Conservation (phyloP, 2,329 filamentous ascomycete genomes). For the Fusarium chaquense region DNA sequence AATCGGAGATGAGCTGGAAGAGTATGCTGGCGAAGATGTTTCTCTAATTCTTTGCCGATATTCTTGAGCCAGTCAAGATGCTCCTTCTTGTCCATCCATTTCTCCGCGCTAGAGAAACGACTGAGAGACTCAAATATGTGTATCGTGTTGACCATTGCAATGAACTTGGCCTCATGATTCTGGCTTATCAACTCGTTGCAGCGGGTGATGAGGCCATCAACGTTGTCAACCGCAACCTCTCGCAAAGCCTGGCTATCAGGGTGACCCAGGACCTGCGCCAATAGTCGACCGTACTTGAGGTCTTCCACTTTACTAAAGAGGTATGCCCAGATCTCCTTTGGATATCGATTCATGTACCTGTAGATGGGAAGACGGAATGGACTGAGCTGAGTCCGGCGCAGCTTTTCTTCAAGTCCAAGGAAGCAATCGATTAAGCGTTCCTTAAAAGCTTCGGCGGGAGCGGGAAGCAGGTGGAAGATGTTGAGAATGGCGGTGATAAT, state of each 20-base stretch:
- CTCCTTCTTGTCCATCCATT: conserved; percentile 79
- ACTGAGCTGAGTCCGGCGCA: conserved; percentile 88
- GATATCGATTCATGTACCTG: conserved; percentile 93
- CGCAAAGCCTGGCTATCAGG: conserved; percentile 80
- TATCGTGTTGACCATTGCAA: conserved; percentile 86
- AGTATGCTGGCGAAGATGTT: conserved; percentile 75
- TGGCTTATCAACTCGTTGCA: conserved; percentile 73
- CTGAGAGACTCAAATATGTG: conserved; percentile 85
- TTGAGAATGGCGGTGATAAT: conserved; percentile 95
- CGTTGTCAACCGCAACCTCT: conserved; percentile 78
- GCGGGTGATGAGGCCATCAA: conserved; percentile 76
- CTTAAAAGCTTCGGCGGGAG: conserved; percentile 91
- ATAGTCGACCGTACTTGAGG: conserved; percentile 87
- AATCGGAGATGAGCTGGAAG: conserved; percentile 80
- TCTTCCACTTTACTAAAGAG: conserved; percentile 85
- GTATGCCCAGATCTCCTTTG: conserved; percentile 85
- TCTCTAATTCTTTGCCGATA: conserved; percentile 83
- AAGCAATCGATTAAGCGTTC: conserved; percentile 89
- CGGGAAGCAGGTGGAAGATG: conserved; percentile 95
- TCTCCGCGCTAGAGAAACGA: conserved; percentile 70
- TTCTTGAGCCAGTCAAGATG: conserved; percentile 70
- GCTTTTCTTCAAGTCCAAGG: conserved; percentile 85
- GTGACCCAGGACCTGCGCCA: conserved; percentile 86
- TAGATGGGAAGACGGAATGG: conserved; percentile 92
- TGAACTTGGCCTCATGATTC: conserved; percentile 75